A percentile compares a stretch with the other conserved stretches of the same genome.
These are phyloP conservation scores for Phoenix dactylifera DNA, from an alignment of 176 grass and related monocot species.

Conservation along the genomic window DNA sequence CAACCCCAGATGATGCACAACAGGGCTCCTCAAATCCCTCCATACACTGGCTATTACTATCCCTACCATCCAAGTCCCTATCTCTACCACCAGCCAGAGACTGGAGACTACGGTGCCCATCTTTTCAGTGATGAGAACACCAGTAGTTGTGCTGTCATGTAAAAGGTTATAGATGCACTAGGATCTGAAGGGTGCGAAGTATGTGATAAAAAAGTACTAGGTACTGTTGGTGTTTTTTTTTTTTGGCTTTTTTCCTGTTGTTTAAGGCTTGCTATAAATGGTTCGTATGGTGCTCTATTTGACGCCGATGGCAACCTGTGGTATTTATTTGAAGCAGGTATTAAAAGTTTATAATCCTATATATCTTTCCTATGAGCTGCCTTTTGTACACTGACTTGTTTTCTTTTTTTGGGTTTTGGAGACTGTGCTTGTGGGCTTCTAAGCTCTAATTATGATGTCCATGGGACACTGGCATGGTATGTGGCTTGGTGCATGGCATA, in stretches of 20 bases:
- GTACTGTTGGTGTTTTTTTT: too few relatives aligned
- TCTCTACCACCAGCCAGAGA: conserved; percentile 39
- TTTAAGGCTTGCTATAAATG: too few relatives aligned
- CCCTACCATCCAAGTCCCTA: conserved; percentile 39
- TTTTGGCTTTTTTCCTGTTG: too few relatives aligned
- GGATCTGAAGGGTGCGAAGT: too few relatives aligned
- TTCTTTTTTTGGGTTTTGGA: not conserved
- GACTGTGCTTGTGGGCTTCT: not conserved
- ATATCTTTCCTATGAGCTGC: too few relatives aligned
- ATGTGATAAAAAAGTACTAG: too few relatives aligned
- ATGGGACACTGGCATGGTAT: not conserved
- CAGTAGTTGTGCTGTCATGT: conserved; percentile 81
- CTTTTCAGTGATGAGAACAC: conserved; percentile 99
- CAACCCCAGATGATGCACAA: conserved; percentile 94
- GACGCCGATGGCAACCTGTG: too few relatives aligned
- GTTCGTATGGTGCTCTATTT: too few relatives aligned
- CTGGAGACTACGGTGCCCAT: conserved; percentile 52
- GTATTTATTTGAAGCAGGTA: too few relatives aligned
- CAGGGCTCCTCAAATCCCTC: conserved; percentile 76
- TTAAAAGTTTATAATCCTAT: too few relatives aligned
- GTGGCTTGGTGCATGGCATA: not conserved
- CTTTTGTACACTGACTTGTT: too few relatives aligned
- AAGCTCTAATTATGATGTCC: not conserved
- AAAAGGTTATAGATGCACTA: conserved; percentile 5
- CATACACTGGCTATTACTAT: conserved; percentile 87